These are phyloP conservation scores for Bathelium albidoporum DNA, from an alignment of 495 filamentous ascomycete genomes.

Conservation along the genomic window DNA sequence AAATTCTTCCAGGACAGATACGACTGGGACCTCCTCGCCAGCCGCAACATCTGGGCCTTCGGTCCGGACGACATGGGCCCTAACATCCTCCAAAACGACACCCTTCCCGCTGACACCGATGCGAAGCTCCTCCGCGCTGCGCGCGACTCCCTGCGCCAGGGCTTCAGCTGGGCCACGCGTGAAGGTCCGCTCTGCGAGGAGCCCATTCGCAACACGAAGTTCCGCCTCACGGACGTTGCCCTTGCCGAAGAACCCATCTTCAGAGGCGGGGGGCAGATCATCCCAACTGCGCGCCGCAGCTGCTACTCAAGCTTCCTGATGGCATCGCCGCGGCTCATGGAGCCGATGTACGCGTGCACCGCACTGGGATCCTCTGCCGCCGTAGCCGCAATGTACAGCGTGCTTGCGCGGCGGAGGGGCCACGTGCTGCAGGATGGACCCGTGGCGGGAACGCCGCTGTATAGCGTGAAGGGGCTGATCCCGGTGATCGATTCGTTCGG, in stretches of 20 bases:
- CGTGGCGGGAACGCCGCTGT: slow-evolving; percentile 87
- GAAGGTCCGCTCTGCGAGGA: slow-evolving; percentile 98
- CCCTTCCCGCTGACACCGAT: slow-evolving; percentile 79
- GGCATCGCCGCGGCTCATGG: slow-evolving; percentile 92
- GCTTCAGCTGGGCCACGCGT: slow-evolving; percentile 88
- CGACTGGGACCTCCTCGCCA: slow-evolving; percentile 90
- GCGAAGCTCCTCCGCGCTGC: slow-evolving; percentile 80
- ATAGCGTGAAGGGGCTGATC: slow-evolving; percentile 78
- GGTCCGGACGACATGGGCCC: slow-evolving; percentile 91
- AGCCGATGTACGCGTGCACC: slow-evolving; percentile 81
- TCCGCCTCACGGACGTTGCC: slow-evolving; percentile 82
- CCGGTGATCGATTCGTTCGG: slow-evolving; percentile 96
- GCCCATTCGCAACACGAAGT: slow-evolving; percentile 94
- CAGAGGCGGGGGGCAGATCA: slow-evolving; percentile 91
- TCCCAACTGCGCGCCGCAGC: slow-evolving; percentile 82
- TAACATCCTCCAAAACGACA: slow-evolving; percentile 96
- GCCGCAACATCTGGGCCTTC: slow-evolving; percentile 96
- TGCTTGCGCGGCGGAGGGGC: slow-evolving; percentile 75
- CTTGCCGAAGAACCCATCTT: slow-evolving; percentile 86
- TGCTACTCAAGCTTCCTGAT: slow-evolving; percentile 94
- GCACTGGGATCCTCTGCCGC: slow-evolving; percentile 92
- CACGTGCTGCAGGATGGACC: slow-evolving; percentile 90
- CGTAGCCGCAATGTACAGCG: slow-evolving; percentile 79
- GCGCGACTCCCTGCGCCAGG: slow-evolving; percentile 83
- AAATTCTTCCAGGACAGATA: slow-evolving; percentile 97